phyloP scores from a whole-genome alignment of 768 basidiomycete genomes.

The Hydnum rufescens region DNA sequence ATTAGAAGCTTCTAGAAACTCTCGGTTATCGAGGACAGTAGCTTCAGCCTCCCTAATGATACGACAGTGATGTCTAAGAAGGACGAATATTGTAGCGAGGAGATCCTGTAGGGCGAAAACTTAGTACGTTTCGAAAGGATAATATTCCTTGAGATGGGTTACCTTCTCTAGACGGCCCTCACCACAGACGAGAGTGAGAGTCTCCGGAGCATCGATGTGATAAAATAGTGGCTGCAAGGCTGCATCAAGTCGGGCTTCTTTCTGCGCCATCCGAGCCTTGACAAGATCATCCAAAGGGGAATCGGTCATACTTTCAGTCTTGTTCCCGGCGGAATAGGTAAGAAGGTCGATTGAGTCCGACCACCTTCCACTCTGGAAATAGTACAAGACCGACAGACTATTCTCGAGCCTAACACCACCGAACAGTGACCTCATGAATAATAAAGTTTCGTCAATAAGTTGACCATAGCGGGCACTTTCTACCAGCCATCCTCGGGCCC shows the following conservation, averaged over 20 bases:
- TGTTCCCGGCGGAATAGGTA: not conserved
- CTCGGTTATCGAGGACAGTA: not conserved
- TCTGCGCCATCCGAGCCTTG: not conserved
- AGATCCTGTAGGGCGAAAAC: not conserved
- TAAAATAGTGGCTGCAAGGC: not conserved
- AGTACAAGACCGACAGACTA: not conserved
- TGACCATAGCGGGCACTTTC: not conserved
- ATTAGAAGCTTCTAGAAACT: not conserved
- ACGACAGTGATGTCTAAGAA: not conserved
- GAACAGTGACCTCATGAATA: not conserved
- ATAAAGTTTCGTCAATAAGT: not conserved
- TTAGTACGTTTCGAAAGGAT: not conserved
- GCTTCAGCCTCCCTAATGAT: not conserved
- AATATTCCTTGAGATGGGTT: not conserved
- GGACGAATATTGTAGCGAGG: not conserved
- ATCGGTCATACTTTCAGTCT: not conserved
- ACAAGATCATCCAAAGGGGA: not conserved
- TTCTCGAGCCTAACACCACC: not conserved
- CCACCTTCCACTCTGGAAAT: not conserved
- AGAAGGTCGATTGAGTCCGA: not conserved
- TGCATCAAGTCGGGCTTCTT: not conserved
- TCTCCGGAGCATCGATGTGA: not conserved
- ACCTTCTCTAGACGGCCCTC: not conserved
- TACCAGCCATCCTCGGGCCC: not conserved
- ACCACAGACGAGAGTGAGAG: not conserved